Percentiles rank a stretch among this genome's conserved stretches.
Conservation (phyloP, 768 basidiomycete species). For the Heimioporus sp. region DNA sequence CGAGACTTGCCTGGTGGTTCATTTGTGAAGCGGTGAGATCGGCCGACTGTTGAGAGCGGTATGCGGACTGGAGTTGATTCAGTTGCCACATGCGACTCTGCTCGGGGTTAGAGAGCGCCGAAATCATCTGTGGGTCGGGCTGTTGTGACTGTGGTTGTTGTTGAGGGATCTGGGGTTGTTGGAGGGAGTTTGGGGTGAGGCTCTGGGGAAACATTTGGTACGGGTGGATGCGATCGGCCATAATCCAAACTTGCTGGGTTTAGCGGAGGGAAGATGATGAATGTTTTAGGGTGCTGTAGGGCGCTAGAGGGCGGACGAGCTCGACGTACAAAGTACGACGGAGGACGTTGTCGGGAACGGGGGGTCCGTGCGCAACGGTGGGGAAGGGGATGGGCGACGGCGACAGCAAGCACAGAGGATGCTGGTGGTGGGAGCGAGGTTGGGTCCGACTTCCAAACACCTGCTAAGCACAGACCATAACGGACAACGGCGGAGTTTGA, state of each 20-base stretch:
- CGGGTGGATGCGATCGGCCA: slow-evolving; percentile 61
- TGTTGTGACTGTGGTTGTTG: slow-evolving; percentile 45
- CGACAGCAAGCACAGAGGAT: slow-evolving; percentile 35
- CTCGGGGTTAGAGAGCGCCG: slow-evolving; percentile 48
- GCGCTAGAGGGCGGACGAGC: slow-evolving; percentile 23
- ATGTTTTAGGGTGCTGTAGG: slow-evolving; percentile 29
- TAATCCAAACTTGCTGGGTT: slow-evolving; percentile 37
- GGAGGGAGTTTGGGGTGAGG: slow-evolving; percentile 44
- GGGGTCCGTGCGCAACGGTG: slow-evolving; percentile 46
- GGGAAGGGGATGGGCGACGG: slow-evolving; percentile 37
- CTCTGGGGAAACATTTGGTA: slow-evolving; percentile 53
- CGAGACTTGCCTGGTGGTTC: slow-evolving; percentile 47
- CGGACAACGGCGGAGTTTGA: slow-evolving; percentile 35
- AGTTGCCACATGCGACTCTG: slow-evolving; percentile 57
- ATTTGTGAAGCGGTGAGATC: slow-evolving; percentile 41
- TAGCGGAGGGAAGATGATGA: slow-evolving; percentile 25
- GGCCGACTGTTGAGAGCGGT: slow-evolving; percentile 40
- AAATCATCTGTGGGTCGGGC: slow-evolving; percentile 37
- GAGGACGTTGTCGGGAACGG: slow-evolving; percentile 25
- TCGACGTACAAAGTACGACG: slow-evolving; percentile 20
- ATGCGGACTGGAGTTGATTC: slow-evolving; percentile 43
- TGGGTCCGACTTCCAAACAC: slow-evolving; percentile 42
- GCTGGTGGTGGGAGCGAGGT: slow-evolving; percentile 60
- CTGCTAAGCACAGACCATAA: slow-evolving; percentile 39
- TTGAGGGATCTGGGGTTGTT: slow-evolving; percentile 42